phyloP scores from a whole-genome alignment of 2,329 filamentous ascomycete species.

The Fusarium virguliforme region DNA sequence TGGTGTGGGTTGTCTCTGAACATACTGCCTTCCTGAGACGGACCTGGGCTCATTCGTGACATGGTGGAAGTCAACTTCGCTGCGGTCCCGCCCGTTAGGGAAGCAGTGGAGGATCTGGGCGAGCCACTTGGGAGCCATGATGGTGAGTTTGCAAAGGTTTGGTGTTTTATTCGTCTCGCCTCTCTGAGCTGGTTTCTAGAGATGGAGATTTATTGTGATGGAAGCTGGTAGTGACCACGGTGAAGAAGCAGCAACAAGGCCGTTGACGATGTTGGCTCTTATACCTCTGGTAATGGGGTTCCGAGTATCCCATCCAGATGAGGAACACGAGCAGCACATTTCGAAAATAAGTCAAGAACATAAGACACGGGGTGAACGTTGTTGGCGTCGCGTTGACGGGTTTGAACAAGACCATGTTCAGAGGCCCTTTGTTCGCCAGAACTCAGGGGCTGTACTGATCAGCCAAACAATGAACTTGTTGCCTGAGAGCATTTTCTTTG shows the following conservation, averaged over 20 bases:
- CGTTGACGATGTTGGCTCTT: neutral
- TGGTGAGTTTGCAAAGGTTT: neutral
- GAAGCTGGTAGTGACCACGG: neutral
- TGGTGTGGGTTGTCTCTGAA: neutral
- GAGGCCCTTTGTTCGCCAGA: conserved; percentile 27
- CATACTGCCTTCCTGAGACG: neutral
- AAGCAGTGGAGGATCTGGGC: conserved; percentile 1
- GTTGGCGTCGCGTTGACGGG: neutral
- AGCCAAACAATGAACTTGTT: conserved; percentile 2
- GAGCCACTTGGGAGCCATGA: neutral
- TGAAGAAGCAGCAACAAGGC: neutral
- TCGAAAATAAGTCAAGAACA: neutral
- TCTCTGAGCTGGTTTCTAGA: neutral
- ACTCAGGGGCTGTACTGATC: neutral
- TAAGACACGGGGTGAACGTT: neutral
- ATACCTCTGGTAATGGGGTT: neutral
- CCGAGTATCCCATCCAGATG: neutral
- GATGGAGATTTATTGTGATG: neutral
- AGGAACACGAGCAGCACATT: neutral
- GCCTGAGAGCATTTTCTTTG: neutral
- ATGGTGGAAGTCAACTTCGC: neutral
- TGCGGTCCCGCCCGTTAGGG: neutral
- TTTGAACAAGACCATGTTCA: conserved; percentile 22
- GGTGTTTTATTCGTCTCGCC: neutral
- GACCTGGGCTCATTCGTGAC: neutral